These are phyloP conservation scores for Ormosia emarginata DNA, from an alignment of 306 rosid genomes.

Conservation along the genomic window DNA sequence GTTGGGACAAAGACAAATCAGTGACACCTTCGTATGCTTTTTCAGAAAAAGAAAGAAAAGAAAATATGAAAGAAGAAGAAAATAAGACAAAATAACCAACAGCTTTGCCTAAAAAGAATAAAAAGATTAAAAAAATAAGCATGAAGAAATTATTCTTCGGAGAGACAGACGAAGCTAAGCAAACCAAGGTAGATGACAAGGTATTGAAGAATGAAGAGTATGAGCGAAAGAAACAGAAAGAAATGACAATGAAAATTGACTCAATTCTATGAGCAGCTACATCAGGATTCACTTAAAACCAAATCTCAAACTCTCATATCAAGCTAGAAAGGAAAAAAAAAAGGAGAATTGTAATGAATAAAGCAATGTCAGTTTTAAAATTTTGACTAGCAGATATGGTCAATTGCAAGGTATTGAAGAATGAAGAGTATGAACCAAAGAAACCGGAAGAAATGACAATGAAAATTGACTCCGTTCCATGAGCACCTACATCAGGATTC, in stretches of 20 bases:
- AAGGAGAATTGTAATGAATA: background rate
- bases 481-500: background rate
- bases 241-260: background rate
- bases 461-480: background rate
- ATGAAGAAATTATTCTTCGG: background rate
- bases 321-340: background rate
- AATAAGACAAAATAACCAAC: background rate
- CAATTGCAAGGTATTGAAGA: background rate
- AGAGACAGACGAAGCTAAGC: background rate
- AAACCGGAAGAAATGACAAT: background rate
- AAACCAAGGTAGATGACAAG: background rate
- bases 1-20: conserved; percentile 8
- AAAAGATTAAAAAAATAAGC: background rate
- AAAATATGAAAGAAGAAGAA: background rate
- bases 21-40: background rate
- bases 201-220: background rate
- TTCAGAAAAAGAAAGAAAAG: background rate
- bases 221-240: background rate
- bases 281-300: background rate
- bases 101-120: conserved; percentile 15
- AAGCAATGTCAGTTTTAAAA: background rate
- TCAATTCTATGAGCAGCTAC: background rate
- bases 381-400: background rate
- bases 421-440: background rate
- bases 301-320: background rate